Base-by-base conservation (phyloP, 768 basidiomycete genomes). In the Tricholoma bakamatsutake region DNA sequence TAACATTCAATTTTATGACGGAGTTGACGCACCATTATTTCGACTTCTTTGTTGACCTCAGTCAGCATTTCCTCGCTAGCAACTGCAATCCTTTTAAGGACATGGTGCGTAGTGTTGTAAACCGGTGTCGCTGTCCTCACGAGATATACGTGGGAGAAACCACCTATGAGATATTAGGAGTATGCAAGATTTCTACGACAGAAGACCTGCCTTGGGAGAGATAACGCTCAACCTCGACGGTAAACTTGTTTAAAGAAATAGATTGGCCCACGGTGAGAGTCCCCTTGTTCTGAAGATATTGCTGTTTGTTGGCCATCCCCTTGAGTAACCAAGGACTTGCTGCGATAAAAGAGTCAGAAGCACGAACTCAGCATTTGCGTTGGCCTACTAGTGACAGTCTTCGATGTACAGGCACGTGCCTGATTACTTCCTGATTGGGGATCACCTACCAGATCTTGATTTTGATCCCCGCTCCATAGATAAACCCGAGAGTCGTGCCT, bases 101-200 rank as follows among this genome's bases (percentile, higher is more conserved):
- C 97, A 79, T 99, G 97, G 63, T 88, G 90, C 18, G 89, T 93
- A 31, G 92, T 94, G 64, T 89, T 91, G 69, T 88, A 88, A 45
- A 99, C 88, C 3, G 93, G 92, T 33, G 82, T 78, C 13, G 87
- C 79, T 5, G 95, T 94, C 57, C 85, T 78, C 49, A 98, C 95
- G 58, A 99, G 84, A 72, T 99, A 99, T 39, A 99, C 96, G 74
- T 98, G 91, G 6, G 97, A 95, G 70, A 97, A 99, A 15, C 97
- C 97, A 73, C 97, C 94, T 97, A 66, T 17, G 24, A 34, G 57
- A 66, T 57, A 56, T 64, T 49, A 53, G 58, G 28, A 35, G 56
- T 39, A 39, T 39, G 52, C 57, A 47, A 61, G 59, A 37, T 39
- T 40, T 37, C 48, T 24, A 43, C 9, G 50, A 39, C 39, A 27